Evolutionary conservation across 1,139 yeast species (phyloP), one percentile per base, ranked within the genome.

Genomic region (Debaryomyces nepalensis): DNA sequence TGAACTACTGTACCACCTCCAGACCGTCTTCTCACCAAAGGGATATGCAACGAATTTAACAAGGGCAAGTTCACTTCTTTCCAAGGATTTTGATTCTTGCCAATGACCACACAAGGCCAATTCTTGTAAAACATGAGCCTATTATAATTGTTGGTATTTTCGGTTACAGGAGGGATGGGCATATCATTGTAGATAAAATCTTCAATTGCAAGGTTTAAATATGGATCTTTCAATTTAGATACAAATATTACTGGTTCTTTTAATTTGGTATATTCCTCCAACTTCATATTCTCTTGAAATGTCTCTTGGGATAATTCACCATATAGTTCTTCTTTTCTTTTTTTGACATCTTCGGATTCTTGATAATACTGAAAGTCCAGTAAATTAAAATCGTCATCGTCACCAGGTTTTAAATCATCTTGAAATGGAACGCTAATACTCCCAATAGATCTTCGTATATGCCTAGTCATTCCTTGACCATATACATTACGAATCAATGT

Each of bases 1-100:
- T 95, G 99, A 8, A 90, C 96, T 0, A 95, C 99, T 0, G 98
- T 82, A 0, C 99, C 99, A 1, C 99, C 99, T 1, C 99, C 99
- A 2, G 96, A 85, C 36, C 78, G 70, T 45, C 99, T 71, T 50
- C 99, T 70, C 3, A 95, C 63, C 9, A 91, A 60, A 0, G 95
- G 93, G n/a, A 88, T 73, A 1, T 72, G 70, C 9, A 79, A 61
- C 0, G 72, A 55, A 5, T 74, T 68, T 8, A 88, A 66, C n/a
- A 81, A 55, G 0, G 82, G 78, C 3, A 93, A 48, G 54, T 88
- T 86, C 23, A 84, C 77, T 58, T 93, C 99, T 45, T 82, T 79
- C 91, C 95, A 93, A 1, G 97, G 96, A 51, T 90, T 93, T 61
- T 95, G 99, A 59, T 93, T 93, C 57, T 95, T 88, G 0, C 99